Percentiles rank a stretch among this genome's conserved stretches.
These are phyloP conservation scores for Zygotorulaspora florentina DNA, from an alignment of 805 yeast genomes.

Conservation along the genomic window DNA sequence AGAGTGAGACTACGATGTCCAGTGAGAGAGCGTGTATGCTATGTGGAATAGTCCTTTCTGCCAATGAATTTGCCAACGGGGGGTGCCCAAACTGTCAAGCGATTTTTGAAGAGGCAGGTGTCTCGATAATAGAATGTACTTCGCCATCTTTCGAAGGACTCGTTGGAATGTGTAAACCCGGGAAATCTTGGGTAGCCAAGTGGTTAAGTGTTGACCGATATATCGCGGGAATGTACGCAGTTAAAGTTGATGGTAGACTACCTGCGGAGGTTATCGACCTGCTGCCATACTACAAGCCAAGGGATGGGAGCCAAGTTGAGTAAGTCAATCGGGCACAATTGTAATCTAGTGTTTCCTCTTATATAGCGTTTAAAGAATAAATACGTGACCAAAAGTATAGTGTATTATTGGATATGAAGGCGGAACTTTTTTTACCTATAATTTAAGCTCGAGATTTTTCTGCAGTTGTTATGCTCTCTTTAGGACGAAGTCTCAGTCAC, in stretches of 20 bases:
- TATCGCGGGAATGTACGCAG: constrained; percentile 88
- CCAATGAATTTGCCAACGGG: constrained; percentile 67
- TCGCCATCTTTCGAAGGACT: constrained; percentile 95
- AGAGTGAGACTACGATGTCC: constrained; percentile 15
- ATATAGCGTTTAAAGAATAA: background rate
- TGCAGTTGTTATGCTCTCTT: background rate
- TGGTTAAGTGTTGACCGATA: constrained; percentile 92
- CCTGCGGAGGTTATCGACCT: constrained; percentile 81
- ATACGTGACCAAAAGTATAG: background rate
- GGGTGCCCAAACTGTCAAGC: constrained; percentile 98
- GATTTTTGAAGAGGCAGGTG: constrained; percentile 78
- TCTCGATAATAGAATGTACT: constrained; percentile 83
- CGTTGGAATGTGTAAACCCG: constrained; percentile 83
- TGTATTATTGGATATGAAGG: background rate
- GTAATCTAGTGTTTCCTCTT: constrained; percentile 3
- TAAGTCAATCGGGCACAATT: constrained; percentile 19
- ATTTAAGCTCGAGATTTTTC: background rate
- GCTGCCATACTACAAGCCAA: constrained; percentile 79
- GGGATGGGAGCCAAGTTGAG: constrained; percentile 85
- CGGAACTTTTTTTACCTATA: background rate
- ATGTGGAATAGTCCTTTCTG: constrained; percentile 87
- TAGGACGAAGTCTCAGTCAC: too few species aligned
- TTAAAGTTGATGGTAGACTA: constrained; percentile 83
- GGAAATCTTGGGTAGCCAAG: constrained; percentile 89
- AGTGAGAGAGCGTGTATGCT: constrained; percentile 93